Base-by-base conservation (phyloP, 371 early-diverging fungal genomes). In the Fennellomyces sp. region DNA sequence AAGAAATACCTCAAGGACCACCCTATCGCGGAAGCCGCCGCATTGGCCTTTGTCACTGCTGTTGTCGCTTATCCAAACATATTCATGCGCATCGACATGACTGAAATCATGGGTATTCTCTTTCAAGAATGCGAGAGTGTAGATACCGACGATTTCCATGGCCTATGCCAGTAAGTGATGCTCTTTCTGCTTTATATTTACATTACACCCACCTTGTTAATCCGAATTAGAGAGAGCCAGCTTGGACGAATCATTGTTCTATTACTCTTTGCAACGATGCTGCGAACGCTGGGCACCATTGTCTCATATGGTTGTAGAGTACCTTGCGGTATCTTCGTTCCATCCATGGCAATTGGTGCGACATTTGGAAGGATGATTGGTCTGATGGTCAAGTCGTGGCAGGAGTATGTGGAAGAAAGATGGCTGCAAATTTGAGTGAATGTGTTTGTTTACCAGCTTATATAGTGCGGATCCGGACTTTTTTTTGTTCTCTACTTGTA, bases 321-420 rank as follows among this genome's bases (percentile, higher is more conserved):
- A 1, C 98, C 99, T 13, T 91, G 92, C 51, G 98, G 99, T 54
- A 92, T 95, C 6, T 97, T 97, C 69, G 90, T 95, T 27, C 97
- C 97, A 0, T 89, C 94, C 28, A 97, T 98, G 96, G 94, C 91
- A 1, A 89, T 95, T 38, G 99, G 99, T 3, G 98, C 97, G 1
- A 85, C 89, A 7, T 91, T 91, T 76, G 99, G 99, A 1, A 84
- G 99, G 13, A 87, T 94, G 79, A 63, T 97, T 29, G 99, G 97
- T 3, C 81, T 96, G 30, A 42, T 90, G 8, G 89, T 94, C 26
- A 87, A 94, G 59, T 56, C 73, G 35, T 81, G 81, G 81, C 78
- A 81, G 47, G 60, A 65, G 75, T 78, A 69, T 50, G 71, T 61
- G 3, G 13, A 3, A 17, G 12, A 41, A 8, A 25, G 36, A 7